Base-by-base conservation (phyloP, 2,329 filamentous ascomycete species). In the Monascus ruber region DNA sequence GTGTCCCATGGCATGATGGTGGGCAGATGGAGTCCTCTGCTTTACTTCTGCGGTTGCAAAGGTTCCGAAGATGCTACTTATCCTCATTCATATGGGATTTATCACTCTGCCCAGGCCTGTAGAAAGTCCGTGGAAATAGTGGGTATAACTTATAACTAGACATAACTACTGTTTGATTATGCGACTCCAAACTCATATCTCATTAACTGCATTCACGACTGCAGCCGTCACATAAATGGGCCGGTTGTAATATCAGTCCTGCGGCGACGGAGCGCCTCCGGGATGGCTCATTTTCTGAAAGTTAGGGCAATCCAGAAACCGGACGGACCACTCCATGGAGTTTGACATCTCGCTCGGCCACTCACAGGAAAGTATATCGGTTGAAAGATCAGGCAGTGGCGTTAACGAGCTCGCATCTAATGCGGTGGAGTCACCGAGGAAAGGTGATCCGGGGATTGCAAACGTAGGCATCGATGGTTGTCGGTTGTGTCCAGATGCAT, bases 291-390 rank as follows among this genome's bases (percentile, higher is more conserved):
- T 29, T 10, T 6, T 29, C 28, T 29, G 6, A 29, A 10, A 29
- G 3, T 6, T 6, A 26, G 34, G 24, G 24, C 26, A 26, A 26
- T 35, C 24, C 25, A 35, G 25, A 24, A 35, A 35, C 5, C 34
- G 34, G 8, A 24, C 25, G n/a, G 34, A 35, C 34, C 34, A 35
- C 34, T 35, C 34, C 34, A 35, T 35, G 8, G 34, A n/a, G 7
- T 24, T 26, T 5, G 34, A 35, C 6, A 35, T 35, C 24, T 35
- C 34, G n/a, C 34, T 35, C 10, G 34, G 34, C 34, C 34, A 35
- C 7, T 35, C 34, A 24, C 24, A 34, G 10, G 17, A 24, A 8
- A 34, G 24, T 17, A 34, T 34, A 17, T 34, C 33, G 33, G 10
- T 17, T 3, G 33, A n/a, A 7, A 34, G 33, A 17, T 34, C 9